Evolutionary conservation across 768 basidiomycete genomes (phyloP).

Genomic region (Rhizopogon rudus): DNA sequence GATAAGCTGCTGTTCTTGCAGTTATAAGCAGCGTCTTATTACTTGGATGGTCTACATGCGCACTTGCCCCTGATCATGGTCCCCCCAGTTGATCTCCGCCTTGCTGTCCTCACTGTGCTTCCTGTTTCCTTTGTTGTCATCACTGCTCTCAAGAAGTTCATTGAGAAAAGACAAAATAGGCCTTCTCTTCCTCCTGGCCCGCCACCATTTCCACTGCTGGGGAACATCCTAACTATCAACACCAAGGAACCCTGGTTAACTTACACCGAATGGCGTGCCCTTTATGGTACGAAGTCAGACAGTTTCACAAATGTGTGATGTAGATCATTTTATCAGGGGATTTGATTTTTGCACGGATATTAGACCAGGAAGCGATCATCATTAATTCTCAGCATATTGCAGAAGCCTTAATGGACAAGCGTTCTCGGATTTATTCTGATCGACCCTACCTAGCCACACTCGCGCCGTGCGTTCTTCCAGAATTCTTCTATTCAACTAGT

Average conservation of each 20-base stretch:
- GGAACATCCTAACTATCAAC: neutral
- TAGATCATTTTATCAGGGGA: neutral
- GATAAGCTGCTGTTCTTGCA: too few species aligned
- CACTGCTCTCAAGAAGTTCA: too few species aligned
- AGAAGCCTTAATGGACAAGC: too few species aligned
- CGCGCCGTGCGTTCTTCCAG: neutral
- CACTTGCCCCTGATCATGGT: too few species aligned
- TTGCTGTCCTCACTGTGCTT: too few species aligned
- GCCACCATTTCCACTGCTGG: constrained; percentile 9
- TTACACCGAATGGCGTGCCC: neutral
- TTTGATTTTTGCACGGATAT: neutral
- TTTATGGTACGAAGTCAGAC: neutral
- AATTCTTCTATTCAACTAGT: neutral
- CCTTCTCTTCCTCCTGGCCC: constrained; percentile 2
- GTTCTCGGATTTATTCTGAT: neutral
- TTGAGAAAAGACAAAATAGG: too few species aligned
- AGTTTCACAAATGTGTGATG: neutral
- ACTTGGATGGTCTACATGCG: too few species aligned
- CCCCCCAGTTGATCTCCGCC: too few species aligned
- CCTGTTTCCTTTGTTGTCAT: too few species aligned
- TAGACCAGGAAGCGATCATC: neutral
- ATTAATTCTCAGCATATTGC: neutral
- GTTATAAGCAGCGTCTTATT: too few species aligned
- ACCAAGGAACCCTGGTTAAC: neutral
- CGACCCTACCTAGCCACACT: neutral